phyloP scores from a whole-genome alignment of 164 flowering plant genomes.

The Tetrastigma voinierianum region DNA sequence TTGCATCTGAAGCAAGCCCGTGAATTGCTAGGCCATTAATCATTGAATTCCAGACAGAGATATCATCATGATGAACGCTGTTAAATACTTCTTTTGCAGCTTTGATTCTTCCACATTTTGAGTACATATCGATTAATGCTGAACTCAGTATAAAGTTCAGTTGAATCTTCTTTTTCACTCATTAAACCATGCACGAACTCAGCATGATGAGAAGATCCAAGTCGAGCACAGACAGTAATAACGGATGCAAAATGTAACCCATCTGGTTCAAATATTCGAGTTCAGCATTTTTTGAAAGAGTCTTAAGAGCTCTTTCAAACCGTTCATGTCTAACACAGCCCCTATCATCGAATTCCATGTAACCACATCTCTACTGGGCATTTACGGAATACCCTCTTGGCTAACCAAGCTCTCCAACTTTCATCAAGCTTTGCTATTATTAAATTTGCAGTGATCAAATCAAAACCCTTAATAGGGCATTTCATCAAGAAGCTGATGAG shows the following conservation, averaged over 20 bases:
- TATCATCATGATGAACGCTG: conserved; percentile 26
- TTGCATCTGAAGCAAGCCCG: conserved; percentile 70
- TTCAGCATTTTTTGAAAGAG: conserved; percentile 31
- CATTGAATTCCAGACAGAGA: conserved; percentile 79
- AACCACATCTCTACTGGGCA: conserved; percentile 43
- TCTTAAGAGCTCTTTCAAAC: conserved; percentile 45
- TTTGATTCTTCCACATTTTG: conserved; percentile 69
- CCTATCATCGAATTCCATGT: conserved; percentile 74
- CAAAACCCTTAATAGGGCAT: conserved; percentile 18
- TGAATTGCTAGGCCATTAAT: conserved; percentile 73
- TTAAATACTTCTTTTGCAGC: conserved; percentile 52
- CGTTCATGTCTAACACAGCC: conserved; percentile 50
- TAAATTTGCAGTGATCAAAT: conserved; percentile 34
- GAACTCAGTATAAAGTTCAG: conserved; percentile 49
- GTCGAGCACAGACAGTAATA: conserved; percentile 51
- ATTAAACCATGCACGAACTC: conserved; percentile 54
- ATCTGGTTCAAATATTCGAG: conserved; percentile 41
- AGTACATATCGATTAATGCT: conserved; percentile 73
- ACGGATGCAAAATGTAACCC: conserved; percentile 67
- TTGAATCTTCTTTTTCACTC: conserved; percentile 36
- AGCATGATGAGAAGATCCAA: conserved; percentile 56
- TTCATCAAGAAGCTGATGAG: conserved; percentile 35
- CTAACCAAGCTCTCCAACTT: conserved; percentile 47
- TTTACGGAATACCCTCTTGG: conserved; percentile 43
- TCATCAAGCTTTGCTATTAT: conserved; percentile 41